Conservation (phyloP, 495 filamentous ascomycete species). For the Penicillium nucicola region DNA sequence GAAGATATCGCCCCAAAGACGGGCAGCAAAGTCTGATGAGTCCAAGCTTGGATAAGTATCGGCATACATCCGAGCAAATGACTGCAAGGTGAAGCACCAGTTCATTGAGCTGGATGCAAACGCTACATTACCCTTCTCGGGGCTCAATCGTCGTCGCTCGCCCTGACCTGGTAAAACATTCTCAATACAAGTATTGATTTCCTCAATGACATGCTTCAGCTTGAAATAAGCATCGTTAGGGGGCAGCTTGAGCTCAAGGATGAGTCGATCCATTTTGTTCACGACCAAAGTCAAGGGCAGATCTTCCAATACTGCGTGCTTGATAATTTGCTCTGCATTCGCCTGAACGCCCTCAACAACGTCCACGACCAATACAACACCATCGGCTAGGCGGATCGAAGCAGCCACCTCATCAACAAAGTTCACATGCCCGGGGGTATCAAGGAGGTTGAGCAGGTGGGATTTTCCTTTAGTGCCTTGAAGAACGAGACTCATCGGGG, state of each 20-base stretch:
- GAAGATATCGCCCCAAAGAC: conserved; percentile 96
- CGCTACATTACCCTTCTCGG: conserved; percentile 94
- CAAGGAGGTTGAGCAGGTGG: conserved; percentile 91
- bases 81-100: conserved; percentile 92
- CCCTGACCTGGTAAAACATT: conserved; percentile 80
- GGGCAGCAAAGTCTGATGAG: conserved; percentile 68
- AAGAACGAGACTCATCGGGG: conserved; percentile 91
- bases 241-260: conserved; percentile 90
- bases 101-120: conserved; percentile 92
- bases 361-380: conserved; percentile 90
- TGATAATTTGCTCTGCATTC: conserved; percentile 95
- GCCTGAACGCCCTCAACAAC: conserved; percentile 97
- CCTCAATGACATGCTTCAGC: conserved; percentile 94
- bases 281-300: conserved; percentile 85
- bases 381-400: conserved; percentile 82
- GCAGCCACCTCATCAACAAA: conserved; percentile 96
- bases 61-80: conserved; percentile 94
- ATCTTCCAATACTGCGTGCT: conserved; percentile 86
- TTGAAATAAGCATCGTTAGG: conserved; percentile 98
- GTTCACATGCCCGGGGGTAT: conserved; percentile 97
- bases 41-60: conserved; percentile 82
- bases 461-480: conserved; percentile 88
- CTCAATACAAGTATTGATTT: conserved; percentile 95
- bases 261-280: conserved; percentile 96
- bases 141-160: conserved; percentile 76